phyloP scores from a whole-genome alignment of 169 alveolate species.

The Plasmodium cynomolgi region DNA sequence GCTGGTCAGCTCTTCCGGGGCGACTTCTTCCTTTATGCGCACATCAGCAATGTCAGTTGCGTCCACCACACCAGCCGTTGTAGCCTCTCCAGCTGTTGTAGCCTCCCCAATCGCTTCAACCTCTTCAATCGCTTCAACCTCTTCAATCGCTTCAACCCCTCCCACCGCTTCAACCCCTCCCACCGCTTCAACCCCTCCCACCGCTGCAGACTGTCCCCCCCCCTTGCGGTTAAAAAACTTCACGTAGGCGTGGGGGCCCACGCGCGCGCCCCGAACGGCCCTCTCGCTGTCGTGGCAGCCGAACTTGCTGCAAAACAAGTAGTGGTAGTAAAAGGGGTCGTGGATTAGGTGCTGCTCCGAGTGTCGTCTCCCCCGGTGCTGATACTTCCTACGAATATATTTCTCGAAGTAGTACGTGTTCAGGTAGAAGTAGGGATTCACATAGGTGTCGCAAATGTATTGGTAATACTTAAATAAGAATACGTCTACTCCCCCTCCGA shows the following conservation, averaged over 20 bases:
- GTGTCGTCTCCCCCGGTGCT: background rate
- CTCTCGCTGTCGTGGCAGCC: conserved; percentile 21
- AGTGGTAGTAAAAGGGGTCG: conserved; percentile 52
- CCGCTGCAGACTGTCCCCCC: background rate
- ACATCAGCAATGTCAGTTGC: background rate
- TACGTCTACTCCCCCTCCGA: conserved; percentile 38
- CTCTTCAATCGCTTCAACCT: background rate
- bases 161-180: background rate
- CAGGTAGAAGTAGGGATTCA: conserved; percentile 49
- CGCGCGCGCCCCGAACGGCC: background rate
- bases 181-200: background rate
- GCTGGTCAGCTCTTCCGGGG: background rate
- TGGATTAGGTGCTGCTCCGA: conserved; percentile 2
- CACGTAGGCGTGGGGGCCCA: background rate
- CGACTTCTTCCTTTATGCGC: background rate
- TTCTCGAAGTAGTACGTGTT: conserved; percentile 58
- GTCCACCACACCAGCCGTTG: background rate
- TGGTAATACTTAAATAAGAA: conserved; percentile 59
- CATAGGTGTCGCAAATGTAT: conserved; percentile 49
- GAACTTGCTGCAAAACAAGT: conserved; percentile 23
- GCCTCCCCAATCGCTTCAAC: background rate
- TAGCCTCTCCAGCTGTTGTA: background rate
- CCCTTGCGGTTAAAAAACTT: conserved; percentile 26
- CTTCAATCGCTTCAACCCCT: background rate
- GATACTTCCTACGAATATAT: conserved; percentile 23